Conservation (phyloP, 352 stramenopile species). For the Globisporangium nunn region DNA sequence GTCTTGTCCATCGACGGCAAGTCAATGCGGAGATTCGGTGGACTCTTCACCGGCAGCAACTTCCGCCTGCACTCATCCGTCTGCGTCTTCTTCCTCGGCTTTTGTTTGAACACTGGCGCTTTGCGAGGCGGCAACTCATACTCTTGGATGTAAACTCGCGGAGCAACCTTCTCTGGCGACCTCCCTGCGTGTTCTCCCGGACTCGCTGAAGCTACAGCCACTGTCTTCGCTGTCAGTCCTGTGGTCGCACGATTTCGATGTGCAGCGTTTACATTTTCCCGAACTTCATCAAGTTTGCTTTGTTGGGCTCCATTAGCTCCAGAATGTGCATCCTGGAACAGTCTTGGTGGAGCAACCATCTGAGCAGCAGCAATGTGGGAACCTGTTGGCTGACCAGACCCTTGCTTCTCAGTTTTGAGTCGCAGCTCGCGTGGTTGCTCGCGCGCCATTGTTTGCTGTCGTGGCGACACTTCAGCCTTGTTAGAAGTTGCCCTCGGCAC, state of each 20-base stretch:
- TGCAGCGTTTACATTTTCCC: neutral
- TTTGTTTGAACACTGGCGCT: conserved; percentile 29
- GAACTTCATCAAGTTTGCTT: neutral
- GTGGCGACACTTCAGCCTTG: neutral
- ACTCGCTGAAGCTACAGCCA: neutral
- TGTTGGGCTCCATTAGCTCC: neutral
- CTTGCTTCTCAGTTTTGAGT: neutral
- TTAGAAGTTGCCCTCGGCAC: neutral
- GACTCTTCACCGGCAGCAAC: conserved; percentile 43
- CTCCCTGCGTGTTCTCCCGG: neutral
- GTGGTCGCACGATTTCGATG: neutral
- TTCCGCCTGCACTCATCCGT: conserved; percentile 19
- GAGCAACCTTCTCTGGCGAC: conserved; percentile 2
- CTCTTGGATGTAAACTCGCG: conserved; percentile 17
- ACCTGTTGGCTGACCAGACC: neutral
- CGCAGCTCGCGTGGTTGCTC: conserved; percentile 11
- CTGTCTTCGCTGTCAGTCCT: neutral
- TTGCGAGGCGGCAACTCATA: conserved; percentile 31
- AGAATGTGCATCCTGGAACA: neutral
- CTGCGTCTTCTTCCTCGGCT: conserved; percentile 17
- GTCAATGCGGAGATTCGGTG: conserved; percentile 41
- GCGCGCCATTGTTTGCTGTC: neutral
- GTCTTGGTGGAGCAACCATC: neutral
- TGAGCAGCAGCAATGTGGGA: neutral
- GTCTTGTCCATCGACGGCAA: conserved; percentile 44